Evolutionary conservation across 768 basidiomycete species (phyloP), one percentile per base, ranked within the genome.

Genomic region (Megacollybia marginata): DNA sequence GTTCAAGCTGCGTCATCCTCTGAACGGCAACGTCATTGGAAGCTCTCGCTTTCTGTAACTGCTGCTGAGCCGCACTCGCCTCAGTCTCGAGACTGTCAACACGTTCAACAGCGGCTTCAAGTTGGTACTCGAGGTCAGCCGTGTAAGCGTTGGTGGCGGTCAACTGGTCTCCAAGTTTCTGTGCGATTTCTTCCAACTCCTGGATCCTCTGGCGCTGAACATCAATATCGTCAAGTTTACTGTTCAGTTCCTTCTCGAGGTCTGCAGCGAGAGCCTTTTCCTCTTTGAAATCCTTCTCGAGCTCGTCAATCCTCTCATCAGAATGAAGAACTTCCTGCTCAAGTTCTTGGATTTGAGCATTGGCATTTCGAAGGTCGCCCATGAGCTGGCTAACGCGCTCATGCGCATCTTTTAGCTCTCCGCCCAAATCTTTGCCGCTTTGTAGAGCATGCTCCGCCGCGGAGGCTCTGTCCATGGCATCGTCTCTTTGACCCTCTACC

Each of bases 391-490:
- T 74, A 34, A 85, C 66, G 16, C 76, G 74, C 49, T 81, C 73
- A 52, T 88, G 85, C 16, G 83, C 84, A 36, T 81, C 79, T 51
- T 73, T 75, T 49, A 88, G 59, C 47, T 83, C 83, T 0, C 77
- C 76, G 2, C 85, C 88, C 1, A 88, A 70, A 43, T 88, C 88
- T 53, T 76, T 75, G 34, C 76, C 83, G 48, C 69, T 76, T 60
- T 80, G 83, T 46, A 89, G 66, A 11, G 78, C 75, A 23, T 63
- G 68, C 56, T 89, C 86, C 0, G 83, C 84, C 57, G 83, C 83
- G 53, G 72, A 71, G 0, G 79, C 80, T 33, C 85, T 74, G 47
- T 82, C 80, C 9, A 71, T 62, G 0, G 82, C 79, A 12, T 71
- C 66, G 52, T 84, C 74, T 45, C 75, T 68, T 51, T 85, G 82